phyloP scores from a whole-genome alignment of 1,139 yeast genomes.

The Debaryomyces fabryi region DNA sequence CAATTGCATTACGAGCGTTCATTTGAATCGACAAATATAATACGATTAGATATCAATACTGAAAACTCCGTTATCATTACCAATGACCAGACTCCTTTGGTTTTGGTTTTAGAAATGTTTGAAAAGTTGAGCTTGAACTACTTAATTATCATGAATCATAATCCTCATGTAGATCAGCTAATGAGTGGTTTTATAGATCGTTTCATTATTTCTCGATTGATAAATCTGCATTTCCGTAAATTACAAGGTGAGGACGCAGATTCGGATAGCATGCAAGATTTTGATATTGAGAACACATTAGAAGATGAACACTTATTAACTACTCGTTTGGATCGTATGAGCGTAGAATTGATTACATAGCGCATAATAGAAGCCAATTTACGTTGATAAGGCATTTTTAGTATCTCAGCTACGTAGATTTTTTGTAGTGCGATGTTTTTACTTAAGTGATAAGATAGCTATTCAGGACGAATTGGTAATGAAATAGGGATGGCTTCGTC shows the following conservation, averaged over 20 bases:
- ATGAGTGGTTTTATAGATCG: conserved; percentile 48
- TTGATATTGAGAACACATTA: conserved; percentile 18
- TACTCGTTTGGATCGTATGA: conserved; percentile 19
- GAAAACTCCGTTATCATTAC: conserved; percentile 27
- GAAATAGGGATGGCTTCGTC: conserved; percentile 11
- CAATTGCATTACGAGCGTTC: conserved; percentile 30
- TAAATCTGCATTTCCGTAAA: conserved; percentile 33
- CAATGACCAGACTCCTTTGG: conserved; percentile 39
- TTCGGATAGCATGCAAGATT: conserved; percentile 14
- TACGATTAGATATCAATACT: conserved; percentile 20
- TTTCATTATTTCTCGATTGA: conserved; percentile 35
- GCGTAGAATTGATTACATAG: conserved; percentile 35
- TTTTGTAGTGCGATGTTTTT: background rate
- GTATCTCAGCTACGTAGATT: background rate
- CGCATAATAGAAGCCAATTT: background rate
- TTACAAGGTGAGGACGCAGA: conserved; percentile 4
- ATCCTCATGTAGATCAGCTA: conserved; percentile 17
- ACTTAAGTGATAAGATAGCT: background rate
- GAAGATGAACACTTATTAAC: conserved; percentile 18
- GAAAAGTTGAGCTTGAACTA: conserved; percentile 46
- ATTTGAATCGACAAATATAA: conserved; percentile 11
- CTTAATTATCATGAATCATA: conserved; percentile 28
- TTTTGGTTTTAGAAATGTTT: conserved; percentile 41
- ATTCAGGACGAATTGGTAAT: background rate
- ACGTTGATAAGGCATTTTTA: background rate